Percentiles rank a stretch among this genome's conserved stretches.
Evolutionary conservation across 257 asterid species (phyloP).

Genomic region (Nyctanthes arbortristis): DNA sequence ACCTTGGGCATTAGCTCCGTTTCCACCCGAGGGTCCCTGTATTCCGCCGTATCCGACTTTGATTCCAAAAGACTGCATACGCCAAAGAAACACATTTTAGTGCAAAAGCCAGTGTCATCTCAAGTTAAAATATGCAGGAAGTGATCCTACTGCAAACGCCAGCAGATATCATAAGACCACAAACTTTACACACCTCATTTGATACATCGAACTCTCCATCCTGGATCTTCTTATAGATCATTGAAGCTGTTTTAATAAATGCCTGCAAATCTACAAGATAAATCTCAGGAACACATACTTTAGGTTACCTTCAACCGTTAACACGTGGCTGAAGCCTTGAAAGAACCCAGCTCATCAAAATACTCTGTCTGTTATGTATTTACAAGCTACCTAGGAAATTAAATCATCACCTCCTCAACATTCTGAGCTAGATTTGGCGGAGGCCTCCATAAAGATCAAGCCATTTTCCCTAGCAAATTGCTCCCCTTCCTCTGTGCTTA

Average conservation of each 20-base stretch:
- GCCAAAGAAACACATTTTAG: not conserved
- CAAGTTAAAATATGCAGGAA: too few species aligned
- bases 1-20: constrained; percentile 30
- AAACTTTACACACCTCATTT: constrained; percentile 21
- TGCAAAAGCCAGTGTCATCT: not conserved
- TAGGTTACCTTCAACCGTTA: too few species aligned
- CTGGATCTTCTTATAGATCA: constrained; percentile 27
- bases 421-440: constrained; percentile 33
- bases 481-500: constrained; percentile 58
- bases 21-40: constrained; percentile 29
- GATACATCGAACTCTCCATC: constrained; percentile 33
- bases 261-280: constrained; percentile 17
- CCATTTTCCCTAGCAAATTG: constrained; percentile 60
- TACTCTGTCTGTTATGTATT: not conserved
- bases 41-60: constrained; percentile 34
- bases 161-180: not conserved
- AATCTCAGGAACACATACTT: not conserved
- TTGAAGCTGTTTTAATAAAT: constrained; percentile 30
- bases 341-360: not conserved
- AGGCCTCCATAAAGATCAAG: constrained; percentile 45
- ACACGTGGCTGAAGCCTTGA: too few species aligned
- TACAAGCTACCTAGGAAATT: not conserved
- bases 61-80: constrained; percentile 29
- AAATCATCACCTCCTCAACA: constrained; percentile 30
- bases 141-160: too few species aligned